A percentile compares a stretch with the other conserved stretches of the same genome.
Evolutionary conservation across 768 basidiomycete genomes (phyloP).

Genomic region (Artomyces pyxidatus): DNA sequence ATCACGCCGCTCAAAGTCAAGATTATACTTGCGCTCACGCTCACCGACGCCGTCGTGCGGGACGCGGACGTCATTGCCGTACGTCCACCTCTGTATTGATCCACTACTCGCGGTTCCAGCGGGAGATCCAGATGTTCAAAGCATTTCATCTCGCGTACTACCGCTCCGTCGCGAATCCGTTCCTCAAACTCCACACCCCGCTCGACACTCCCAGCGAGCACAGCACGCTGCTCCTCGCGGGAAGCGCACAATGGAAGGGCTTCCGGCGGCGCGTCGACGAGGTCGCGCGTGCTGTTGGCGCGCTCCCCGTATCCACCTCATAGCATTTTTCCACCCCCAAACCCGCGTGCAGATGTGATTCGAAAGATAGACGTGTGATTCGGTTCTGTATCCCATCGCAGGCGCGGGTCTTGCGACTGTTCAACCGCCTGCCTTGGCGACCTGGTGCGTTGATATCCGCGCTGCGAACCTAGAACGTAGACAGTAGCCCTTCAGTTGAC

Average conservation of each 20-base stretch:
- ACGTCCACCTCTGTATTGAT: conserved; percentile 19
- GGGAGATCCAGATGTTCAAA: conserved; percentile 61
- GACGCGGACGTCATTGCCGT: conserved; percentile 77
- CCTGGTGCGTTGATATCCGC: conserved; percentile 4
- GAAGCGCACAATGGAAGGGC: conserved; percentile 57
- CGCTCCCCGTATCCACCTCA: conserved; percentile 15
- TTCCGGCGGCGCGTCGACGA: conserved; percentile 71
- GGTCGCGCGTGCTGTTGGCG: conserved; percentile 54
- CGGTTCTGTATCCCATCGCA: conserved; percentile 11
- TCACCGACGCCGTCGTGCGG: conserved; percentile 74
- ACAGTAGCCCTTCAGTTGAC: conserved; percentile 68
- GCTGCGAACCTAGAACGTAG: conserved; percentile 45
- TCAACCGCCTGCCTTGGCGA: conserved; percentile 5
- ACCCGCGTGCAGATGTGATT: neutral
- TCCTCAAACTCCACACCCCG: conserved; percentile 56
- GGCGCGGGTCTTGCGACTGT: too few species aligned
- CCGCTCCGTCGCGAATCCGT: conserved; percentile 77
- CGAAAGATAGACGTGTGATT: neutral
- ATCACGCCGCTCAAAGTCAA: conserved; percentile 83
- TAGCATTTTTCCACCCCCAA: conserved; percentile 11
- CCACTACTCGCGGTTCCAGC: neutral
- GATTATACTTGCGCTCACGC: conserved; percentile 71
- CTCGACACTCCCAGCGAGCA: conserved; percentile 42
- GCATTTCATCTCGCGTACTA: conserved; percentile 87
- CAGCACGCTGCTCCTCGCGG: conserved; percentile 47